Percentiles rank a stretch among this genome's conserved stretches.
Evolutionary conservation across 2,329 filamentous ascomycete genomes (phyloP).

Genomic region (Akanthomyces dipterigenus): DNA sequence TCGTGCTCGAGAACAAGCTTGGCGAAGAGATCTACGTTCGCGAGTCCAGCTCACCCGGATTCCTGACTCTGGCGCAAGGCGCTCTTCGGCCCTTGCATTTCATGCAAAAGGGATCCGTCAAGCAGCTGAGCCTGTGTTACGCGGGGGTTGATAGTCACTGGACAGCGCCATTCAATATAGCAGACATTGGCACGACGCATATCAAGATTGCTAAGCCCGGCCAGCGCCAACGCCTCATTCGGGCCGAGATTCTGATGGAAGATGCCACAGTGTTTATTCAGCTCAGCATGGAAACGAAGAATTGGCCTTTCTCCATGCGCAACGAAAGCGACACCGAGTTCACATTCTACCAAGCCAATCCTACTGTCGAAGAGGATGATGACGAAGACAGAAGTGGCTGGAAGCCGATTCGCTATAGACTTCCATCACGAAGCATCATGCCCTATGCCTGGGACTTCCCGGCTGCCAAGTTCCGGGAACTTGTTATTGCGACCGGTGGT

Average conservation of each 20-base stretch:
- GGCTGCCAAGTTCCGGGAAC: slow-evolving; percentile 90
- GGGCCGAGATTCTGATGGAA: slow-evolving; percentile 87
- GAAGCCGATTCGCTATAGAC: slow-evolving; percentile 84
- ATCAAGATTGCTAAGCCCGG: slow-evolving; percentile 89
- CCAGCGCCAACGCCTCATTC: slow-evolving; percentile 79
- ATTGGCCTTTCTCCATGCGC: slow-evolving; percentile 98
- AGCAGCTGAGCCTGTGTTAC: slow-evolving; percentile 89
- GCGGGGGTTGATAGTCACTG: slow-evolving; percentile 93
- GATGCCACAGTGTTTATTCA: slow-evolving; percentile 90
- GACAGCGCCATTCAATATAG: slow-evolving; percentile 97
- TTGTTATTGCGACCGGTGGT: slow-evolving; percentile 55
- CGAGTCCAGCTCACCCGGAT: slow-evolving; percentile 84
- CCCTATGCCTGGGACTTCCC: slow-evolving; percentile 99
- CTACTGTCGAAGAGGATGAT: slow-evolving; percentile 87
- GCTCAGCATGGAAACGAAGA: slow-evolving; percentile 81
- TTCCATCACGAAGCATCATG: slow-evolving; percentile 96
- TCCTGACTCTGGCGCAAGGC: slow-evolving; percentile 70
- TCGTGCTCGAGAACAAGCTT: slow-evolving; percentile 89
- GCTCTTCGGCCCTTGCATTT: slow-evolving; percentile 83
- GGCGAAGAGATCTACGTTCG: slow-evolving; percentile 83
- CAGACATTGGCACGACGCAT: slow-evolving; percentile 85
- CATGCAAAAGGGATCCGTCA: slow-evolving; percentile 72
- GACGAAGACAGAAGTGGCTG: slow-evolving; percentile 77
- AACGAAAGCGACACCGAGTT: slow-evolving; percentile 98
- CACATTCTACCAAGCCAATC: slow-evolving; percentile 91